Evolutionary conservation across 345 rosid genomes (phyloP).

Genomic region (Murraya paniculata): DNA sequence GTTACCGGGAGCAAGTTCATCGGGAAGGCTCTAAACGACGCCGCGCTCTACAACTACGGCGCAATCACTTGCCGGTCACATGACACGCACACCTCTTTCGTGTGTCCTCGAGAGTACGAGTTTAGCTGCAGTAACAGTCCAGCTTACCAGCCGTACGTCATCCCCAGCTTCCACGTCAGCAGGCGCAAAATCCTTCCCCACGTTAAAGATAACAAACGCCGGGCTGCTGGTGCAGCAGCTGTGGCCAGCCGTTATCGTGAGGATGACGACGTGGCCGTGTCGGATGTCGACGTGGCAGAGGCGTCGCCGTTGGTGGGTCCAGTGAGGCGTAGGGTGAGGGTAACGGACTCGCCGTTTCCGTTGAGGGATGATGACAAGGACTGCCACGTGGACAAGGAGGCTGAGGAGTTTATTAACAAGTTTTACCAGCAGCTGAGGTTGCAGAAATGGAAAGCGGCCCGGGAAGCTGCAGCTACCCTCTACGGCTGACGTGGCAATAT

Average conservation of each 20-base stretch:
- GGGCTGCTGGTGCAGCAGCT: background rate
- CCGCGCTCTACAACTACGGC: conserved; percentile 23
- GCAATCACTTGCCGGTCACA: conserved; percentile 17
- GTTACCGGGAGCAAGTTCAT: conserved; percentile 29
- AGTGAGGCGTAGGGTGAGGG: conserved; percentile 26
- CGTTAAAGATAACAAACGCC: background rate
- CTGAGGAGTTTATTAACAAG: conserved; percentile 39
- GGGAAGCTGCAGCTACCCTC: background rate
- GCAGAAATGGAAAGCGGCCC: conserved; percentile 20
- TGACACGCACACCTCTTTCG: conserved; percentile 20
- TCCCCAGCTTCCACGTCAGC: background rate
- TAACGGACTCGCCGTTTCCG: conserved; percentile 40
- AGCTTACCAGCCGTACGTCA: background rate
- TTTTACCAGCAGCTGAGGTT: conserved; percentile 34
- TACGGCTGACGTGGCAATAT: background rate
- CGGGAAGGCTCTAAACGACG: conserved; percentile 26
- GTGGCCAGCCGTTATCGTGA: background rate
- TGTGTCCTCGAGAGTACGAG: conserved; percentile 34
- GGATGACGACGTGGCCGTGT: conserved; percentile 7
- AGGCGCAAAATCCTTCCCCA: background rate
- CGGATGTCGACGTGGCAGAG: conserved; percentile 3
- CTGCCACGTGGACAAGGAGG: conserved; percentile 33
- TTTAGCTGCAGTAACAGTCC: conserved; percentile 43
- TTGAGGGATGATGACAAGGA: conserved; percentile 18
- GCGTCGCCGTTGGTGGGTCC: conserved; percentile 29